These are phyloP conservation scores for Phialophora expanda DNA, from an alignment of 2,329 filamentous ascomycete species.

Conservation along the genomic window DNA sequence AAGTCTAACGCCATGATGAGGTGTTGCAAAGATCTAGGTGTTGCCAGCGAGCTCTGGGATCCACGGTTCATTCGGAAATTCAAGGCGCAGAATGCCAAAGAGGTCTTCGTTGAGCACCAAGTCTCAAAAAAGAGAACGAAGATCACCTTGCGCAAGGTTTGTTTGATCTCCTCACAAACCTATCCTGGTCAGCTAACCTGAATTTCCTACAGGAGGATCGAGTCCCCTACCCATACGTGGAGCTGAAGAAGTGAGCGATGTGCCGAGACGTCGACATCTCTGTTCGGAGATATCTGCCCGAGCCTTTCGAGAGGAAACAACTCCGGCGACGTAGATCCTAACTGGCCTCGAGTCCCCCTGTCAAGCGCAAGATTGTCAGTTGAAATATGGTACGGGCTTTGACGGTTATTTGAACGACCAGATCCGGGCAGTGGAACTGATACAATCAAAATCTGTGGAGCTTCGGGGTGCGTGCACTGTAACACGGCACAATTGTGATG, in stretches of 20 bases:
- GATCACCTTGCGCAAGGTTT: slow-evolving; percentile 76
- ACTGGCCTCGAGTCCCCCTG: neutral
- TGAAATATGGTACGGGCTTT: neutral
- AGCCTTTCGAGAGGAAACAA: neutral
- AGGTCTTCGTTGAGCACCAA: slow-evolving; percentile 88
- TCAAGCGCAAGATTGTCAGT: neutral
- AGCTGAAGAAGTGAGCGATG: slow-evolving; percentile 43
- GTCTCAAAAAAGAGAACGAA: slow-evolving; percentile 86
- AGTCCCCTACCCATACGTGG: slow-evolving; percentile 68
- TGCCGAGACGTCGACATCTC: too few relatives aligned
- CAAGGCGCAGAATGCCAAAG: slow-evolving; percentile 73
- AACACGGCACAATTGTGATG: neutral
- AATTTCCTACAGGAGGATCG: slow-evolving; percentile 64
- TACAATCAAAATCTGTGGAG: neutral
- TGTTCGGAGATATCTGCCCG: neutral
- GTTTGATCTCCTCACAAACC: neutral
- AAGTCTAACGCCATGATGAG: slow-evolving; percentile 98
- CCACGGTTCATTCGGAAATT: slow-evolving; percentile 86
- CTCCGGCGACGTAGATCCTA: neutral
- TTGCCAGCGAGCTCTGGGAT: slow-evolving; percentile 96
- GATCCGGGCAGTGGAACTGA: neutral
- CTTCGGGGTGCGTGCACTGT: neutral
- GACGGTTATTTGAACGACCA: neutral
- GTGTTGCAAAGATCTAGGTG: slow-evolving; percentile 96
- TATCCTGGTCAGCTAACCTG: slow-evolving; percentile 7